phyloP scores from a whole-genome alignment of 23 red algal species.

The Gracilaria gracilis region DNA sequence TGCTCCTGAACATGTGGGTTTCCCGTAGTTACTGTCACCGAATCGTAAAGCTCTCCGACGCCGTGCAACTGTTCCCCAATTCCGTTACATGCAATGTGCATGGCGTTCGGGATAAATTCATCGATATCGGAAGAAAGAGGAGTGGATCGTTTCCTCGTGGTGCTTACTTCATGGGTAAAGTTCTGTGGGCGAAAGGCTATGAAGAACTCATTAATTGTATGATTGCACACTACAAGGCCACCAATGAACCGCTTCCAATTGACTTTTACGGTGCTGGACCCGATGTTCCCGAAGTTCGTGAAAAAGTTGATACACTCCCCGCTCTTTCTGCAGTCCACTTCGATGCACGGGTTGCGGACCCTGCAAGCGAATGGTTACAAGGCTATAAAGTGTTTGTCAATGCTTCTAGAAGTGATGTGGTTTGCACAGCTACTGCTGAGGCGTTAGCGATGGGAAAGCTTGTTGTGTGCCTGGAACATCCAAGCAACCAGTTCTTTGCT shows the following conservation, averaged over 20 bases:
- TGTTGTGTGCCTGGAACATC: slow-evolving; percentile 74
- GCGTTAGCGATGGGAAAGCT: slow-evolving; percentile 86
- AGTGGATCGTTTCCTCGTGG: slow-evolving; percentile 36
- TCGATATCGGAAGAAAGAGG: slow-evolving; percentile 50
- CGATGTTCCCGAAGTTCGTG: slow-evolving; percentile 59
- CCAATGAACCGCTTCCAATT: slow-evolving; percentile 33
- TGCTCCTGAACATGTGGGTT: slow-evolving; percentile 82
- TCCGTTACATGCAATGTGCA: slow-evolving; percentile 74
- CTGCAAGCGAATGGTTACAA: slow-evolving; percentile 36
- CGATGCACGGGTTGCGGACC: slow-evolving; percentile 66
- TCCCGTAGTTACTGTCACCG: slow-evolving; percentile 71
- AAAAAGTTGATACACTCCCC: slow-evolving; percentile 35
- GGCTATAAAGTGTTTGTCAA: slow-evolving; percentile 80
- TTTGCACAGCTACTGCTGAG: slow-evolving; percentile 84
- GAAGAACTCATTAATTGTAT: slow-evolving; percentile 67
- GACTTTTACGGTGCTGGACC: slow-evolving; percentile 78
- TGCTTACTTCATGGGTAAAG: slow-evolving; percentile 87
- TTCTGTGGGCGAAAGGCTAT: slow-evolving; percentile 87
- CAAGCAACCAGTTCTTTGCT: slow-evolving; percentile 81
- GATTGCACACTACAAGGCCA: slow-evolving; percentile 33
- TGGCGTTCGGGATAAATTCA: slow-evolving; percentile 79
- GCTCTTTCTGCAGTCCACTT: slow-evolving; percentile 48
- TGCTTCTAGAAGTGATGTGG: slow-evolving; percentile 68
- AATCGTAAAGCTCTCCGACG: slow-evolving; percentile 86
- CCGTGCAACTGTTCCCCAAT: slow-evolving; percentile 80